Conservation (phyloP, 805 yeast species). For the Candida glaebosa region DNA sequence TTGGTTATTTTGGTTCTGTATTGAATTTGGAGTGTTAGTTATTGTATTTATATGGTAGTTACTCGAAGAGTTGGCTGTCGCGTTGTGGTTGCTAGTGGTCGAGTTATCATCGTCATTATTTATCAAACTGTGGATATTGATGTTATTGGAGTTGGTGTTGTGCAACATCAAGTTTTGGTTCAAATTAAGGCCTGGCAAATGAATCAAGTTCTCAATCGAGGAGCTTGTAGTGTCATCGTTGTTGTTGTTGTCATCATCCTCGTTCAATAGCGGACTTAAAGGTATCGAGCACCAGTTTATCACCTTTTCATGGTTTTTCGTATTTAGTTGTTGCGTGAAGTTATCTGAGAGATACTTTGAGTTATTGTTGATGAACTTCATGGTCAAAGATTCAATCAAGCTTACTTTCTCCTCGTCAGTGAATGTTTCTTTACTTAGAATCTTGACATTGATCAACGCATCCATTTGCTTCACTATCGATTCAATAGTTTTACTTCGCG, state of each 20-base stretch:
- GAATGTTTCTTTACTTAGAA: not conserved
- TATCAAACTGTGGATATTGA: not conserved
- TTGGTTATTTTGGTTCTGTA: slow-evolving; percentile 29
- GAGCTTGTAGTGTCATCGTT: not conserved
- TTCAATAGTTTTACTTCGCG: not conserved
- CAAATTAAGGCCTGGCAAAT: slow-evolving; percentile 13
- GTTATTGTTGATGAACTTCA: slow-evolving; percentile 3
- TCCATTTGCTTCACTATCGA: slow-evolving; percentile 3
- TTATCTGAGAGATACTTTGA: slow-evolving; percentile 4
- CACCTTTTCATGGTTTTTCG: slow-evolving; percentile 2
- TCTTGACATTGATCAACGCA: not conserved
- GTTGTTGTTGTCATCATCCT: slow-evolving; percentile 5
- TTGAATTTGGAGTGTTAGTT: slow-evolving; percentile 17
- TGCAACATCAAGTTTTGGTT: slow-evolving; percentile 2
- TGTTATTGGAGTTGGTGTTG: not conserved
- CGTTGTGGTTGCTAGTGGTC: not conserved
- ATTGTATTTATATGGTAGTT: slow-evolving; percentile 8
- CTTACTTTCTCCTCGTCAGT: not conserved
- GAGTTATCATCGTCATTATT: not conserved
- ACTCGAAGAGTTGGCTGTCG: slow-evolving; percentile 1
- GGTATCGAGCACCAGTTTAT: slow-evolving; percentile 7
- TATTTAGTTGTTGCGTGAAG: slow-evolving; percentile 1
- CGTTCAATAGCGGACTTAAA: slow-evolving; percentile 10
- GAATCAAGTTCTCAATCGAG: slow-evolving; percentile 12
- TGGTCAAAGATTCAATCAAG: slow-evolving; percentile 2